Percentiles rank a stretch among this genome's conserved stretches.
phyloP scores from a whole-genome alignment of 2,329 filamentous ascomycete species.

The Mycosphaerella sp. region DNA sequence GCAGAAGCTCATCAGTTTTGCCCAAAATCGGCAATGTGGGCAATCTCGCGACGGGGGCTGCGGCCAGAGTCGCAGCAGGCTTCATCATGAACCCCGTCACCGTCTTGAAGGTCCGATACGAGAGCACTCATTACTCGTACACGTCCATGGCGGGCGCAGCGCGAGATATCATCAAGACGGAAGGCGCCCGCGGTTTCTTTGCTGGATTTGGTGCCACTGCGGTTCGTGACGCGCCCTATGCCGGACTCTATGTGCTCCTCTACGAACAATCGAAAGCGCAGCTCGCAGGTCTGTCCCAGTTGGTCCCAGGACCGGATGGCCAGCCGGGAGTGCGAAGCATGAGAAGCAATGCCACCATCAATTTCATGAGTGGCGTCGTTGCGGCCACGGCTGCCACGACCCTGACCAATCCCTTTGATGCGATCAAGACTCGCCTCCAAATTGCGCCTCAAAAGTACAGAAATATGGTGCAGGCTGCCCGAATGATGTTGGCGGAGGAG shows the following conservation, averaged over 20 bases:
- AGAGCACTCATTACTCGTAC: constrained; percentile 81
- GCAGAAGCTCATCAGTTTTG: constrained; percentile 57
- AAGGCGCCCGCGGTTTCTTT: constrained; percentile 81
- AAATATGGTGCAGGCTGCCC: constrained; percentile 72
- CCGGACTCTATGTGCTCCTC: constrained; percentile 86
- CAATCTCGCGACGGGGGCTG: constrained; percentile 78
- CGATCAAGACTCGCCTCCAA: constrained; percentile 91
- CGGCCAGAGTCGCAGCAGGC: constrained; percentile 77
- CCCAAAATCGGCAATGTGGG: constrained; percentile 76
- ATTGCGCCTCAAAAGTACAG: constrained; percentile 75
- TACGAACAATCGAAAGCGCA: constrained; percentile 77
- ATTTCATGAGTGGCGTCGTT: constrained; percentile 75
- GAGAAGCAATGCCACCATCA: constrained; percentile 58
- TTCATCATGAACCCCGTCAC: constrained; percentile 94
- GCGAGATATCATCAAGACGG: constrained; percentile 63
- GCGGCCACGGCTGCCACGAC: constrained; percentile 78
- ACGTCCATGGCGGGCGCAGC: constrained; percentile 66
- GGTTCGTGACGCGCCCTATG: constrained; percentile 90
- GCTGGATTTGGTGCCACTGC: constrained; percentile 90
- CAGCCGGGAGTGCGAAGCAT: constrained; percentile 17
- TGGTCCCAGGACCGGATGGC: constrained; percentile 10
- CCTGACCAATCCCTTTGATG: constrained; percentile 93
- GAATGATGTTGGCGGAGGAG: constrained; percentile 74
- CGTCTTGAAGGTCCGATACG: constrained; percentile 93
- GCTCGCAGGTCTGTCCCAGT: constrained; percentile 38